Conservation (phyloP, 148 eudicot genomes). For the Fallopia convolvulus region DNA sequence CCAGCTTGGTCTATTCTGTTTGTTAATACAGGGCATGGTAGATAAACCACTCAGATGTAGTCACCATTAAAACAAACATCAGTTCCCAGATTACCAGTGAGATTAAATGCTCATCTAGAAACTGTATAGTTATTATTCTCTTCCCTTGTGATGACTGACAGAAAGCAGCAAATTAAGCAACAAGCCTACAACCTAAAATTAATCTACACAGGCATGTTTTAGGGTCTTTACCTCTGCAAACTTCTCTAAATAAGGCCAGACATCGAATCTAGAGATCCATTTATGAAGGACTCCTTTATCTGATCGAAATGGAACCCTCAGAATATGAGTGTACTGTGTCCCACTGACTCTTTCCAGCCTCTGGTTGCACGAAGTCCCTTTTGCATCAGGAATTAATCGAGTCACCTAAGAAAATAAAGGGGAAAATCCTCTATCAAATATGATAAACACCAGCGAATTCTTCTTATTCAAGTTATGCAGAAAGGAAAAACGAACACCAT, state of each 20-base stretch:
- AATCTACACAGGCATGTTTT: neutral
- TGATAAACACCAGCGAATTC: neutral
- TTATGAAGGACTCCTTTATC: slow-evolving; percentile 77
- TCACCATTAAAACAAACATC: neutral
- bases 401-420: slow-evolving; percentile 46
- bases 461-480: neutral
- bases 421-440: neutral
- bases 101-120: neutral
- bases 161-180: neutral
- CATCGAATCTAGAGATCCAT: slow-evolving; percentile 97
- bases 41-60: neutral
- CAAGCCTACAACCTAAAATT: neutral
- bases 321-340: slow-evolving; percentile 67
- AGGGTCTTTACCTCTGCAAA: slow-evolving; percentile 62
- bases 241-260: slow-evolving; percentile 93
- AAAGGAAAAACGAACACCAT: neutral
- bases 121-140: neutral
- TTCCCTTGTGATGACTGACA: neutral
- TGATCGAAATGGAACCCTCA: slow-evolving; percentile 87
- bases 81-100: neutral
- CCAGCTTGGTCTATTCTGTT: no score
- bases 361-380: slow-evolving; percentile 94
- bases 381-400: slow-evolving; percentile 87
- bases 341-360: slow-evolving; percentile 81
- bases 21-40: neutral